Conservation (phyloP, 2,329 filamentous ascomycete species). For the Orbilia oligospora region DNA sequence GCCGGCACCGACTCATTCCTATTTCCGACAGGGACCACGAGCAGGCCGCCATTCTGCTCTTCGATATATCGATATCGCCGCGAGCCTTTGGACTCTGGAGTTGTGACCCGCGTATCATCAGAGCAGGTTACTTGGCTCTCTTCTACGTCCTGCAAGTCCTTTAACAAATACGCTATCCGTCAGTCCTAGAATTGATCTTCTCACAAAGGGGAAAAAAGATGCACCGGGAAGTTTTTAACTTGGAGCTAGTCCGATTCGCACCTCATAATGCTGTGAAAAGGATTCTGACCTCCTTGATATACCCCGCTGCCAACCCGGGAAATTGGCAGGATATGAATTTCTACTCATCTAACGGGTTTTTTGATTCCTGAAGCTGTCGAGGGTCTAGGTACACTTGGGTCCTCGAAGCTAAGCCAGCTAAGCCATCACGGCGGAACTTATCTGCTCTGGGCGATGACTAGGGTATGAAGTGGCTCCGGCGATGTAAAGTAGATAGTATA, state of each 20-base stretch:
- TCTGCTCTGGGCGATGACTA: slow-evolving; percentile 29
- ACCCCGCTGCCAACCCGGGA: slow-evolving; percentile 61
- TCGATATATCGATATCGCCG: slow-evolving; percentile 58
- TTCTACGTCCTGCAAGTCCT: slow-evolving; percentile 54
- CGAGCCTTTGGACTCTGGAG: slow-evolving; percentile 53
- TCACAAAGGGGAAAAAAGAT: slow-evolving; percentile 30
- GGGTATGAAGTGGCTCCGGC: slow-evolving; percentile 21
- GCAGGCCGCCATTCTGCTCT: slow-evolving; percentile 54
- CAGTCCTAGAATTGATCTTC: slow-evolving; percentile 28
- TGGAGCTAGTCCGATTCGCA: slow-evolving; percentile 59
- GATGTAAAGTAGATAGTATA: slow-evolving; percentile 7
- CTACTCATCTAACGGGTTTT: slow-evolving; percentile 55
- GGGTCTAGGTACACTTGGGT: slow-evolving; percentile 32
- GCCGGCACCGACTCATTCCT: slow-evolving; percentile 36
- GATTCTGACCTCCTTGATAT: slow-evolving; percentile 61
- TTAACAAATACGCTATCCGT: slow-evolving; percentile 26
- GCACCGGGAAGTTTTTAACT: slow-evolving; percentile 50
- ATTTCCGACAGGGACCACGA: slow-evolving; percentile 48
- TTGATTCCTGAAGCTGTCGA: slow-evolving; percentile 41
- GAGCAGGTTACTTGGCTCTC: slow-evolving; percentile 59
- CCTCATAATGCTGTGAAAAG: slow-evolving; percentile 61
- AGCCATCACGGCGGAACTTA: slow-evolving; percentile 39
- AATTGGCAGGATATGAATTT: slow-evolving; percentile 60
- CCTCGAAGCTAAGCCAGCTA: slow-evolving; percentile 46
- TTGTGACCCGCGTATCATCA: slow-evolving; percentile 57